Conservation (phyloP, 106 monocot species). For the Iris macrosiphon region DNA sequence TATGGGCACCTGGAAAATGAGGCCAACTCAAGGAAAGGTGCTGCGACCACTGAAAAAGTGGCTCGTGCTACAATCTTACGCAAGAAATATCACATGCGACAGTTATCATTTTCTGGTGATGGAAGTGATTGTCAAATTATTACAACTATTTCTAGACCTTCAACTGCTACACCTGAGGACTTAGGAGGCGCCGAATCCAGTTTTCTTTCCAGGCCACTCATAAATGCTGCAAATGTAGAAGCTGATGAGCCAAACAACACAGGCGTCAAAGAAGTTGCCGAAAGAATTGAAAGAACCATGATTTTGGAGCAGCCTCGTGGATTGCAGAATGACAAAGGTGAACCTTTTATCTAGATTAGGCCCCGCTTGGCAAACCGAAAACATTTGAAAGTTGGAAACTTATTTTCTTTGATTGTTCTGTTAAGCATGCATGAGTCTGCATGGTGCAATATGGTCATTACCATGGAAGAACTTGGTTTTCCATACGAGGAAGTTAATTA, state of each 20-base stretch:
- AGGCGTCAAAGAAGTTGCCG: conserved; percentile 17
- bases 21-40: conserved; percentile 15
- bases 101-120: conserved; percentile 16
- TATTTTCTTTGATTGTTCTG: too few species aligned
- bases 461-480: too few species aligned
- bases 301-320: conserved; percentile 24
- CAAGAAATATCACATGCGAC: conserved; percentile 13
- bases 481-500: too few species aligned
- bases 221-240: conserved; percentile 13
- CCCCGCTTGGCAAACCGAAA: neutral
- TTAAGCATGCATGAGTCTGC: too few species aligned
- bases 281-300: conserved; percentile 41
- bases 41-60: neutral
- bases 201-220: conserved; percentile 1
- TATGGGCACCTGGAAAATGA: conserved; percentile 11
- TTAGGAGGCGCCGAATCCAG: conserved; percentile 15
- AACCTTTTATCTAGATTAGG: neutral
- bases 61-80: neutral
- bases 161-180: conserved; percentile 10
- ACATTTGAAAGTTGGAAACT: too few species aligned
- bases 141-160: conserved; percentile 10
- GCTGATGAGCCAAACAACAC: conserved; percentile 6
- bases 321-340: conserved; percentile 31
- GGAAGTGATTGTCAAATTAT: conserved; percentile 10
- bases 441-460: too few species aligned